These are phyloP conservation scores for Lippia alba DNA, from an alignment of 305 asterid genomes.

Conservation along the genomic window DNA sequence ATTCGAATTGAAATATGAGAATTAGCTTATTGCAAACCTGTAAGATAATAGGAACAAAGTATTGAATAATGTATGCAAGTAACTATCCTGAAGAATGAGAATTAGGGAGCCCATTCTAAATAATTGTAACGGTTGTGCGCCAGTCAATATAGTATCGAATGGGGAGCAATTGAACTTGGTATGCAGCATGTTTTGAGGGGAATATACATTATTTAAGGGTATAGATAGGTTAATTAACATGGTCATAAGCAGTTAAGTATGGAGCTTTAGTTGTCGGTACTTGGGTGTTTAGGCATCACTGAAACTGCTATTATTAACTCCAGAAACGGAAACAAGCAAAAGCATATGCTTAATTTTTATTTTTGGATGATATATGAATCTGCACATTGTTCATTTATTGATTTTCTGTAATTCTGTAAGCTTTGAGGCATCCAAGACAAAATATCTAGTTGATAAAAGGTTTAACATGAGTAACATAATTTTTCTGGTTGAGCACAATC, in stretches of 20 bases:
- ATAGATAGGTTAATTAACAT: not conserved
- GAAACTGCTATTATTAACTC: not conserved
- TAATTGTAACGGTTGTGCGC: not conserved
- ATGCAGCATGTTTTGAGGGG: not conserved
- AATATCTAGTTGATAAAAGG: not conserved
- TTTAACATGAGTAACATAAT: not conserved
- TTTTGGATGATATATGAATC: not conserved
- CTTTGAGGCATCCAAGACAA: not conserved
- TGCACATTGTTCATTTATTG: slow-evolving; percentile 4
- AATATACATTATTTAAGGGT: not conserved
- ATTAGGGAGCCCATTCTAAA: not conserved
- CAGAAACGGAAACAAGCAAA: not conserved
- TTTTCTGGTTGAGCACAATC: not conserved
- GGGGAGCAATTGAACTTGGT: not conserved
- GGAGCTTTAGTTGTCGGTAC: not conserved
- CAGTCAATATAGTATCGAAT: not conserved
- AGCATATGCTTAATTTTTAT: not conserved
- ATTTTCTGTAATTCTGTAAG: not conserved
- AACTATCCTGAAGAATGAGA: not conserved
- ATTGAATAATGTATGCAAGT: too few relatives aligned
- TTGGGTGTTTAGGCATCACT: not conserved
- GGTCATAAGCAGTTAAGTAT: slow-evolving; percentile 8
- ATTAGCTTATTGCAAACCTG: not conserved
- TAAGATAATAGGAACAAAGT: too few relatives aligned
- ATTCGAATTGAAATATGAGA: not conserved